Percentiles rank a stretch among this genome's conserved stretches.
These are phyloP conservation scores for Colletotrichum shisoi DNA, from an alignment of 2,329 filamentous ascomycete genomes.

Conservation along the genomic window DNA sequence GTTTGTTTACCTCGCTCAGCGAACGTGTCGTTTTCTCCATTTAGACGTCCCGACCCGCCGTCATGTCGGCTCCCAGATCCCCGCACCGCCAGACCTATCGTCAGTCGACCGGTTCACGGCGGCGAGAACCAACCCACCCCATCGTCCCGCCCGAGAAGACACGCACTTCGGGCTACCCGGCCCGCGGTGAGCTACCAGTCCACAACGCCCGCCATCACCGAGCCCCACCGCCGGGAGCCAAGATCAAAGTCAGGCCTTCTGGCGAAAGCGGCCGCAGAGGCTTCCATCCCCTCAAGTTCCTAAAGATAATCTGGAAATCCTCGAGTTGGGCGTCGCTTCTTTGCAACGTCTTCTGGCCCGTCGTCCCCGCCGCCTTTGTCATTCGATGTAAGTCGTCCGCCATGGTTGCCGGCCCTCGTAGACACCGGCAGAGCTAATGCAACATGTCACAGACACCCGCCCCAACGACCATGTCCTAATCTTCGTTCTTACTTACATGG, in stretches of 20 bases:
- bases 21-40: neutral
- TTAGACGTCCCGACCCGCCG: neutral
- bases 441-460: neutral
- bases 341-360: conserved; percentile 77
- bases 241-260: conserved; percentile 59
- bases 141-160: conserved; percentile 26
- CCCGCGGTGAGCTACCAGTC: conserved; percentile 21
- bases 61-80: conserved; percentile 37
- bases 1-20: neutral
- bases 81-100: conserved; percentile 34
- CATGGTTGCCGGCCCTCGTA: too few species aligned
- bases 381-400: conserved; percentile 53
- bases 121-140: conserved; percentile 28
- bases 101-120: conserved; percentile 25
- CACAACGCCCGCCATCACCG: conserved; percentile 23
- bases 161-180: conserved; percentile 12
- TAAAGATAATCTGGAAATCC: conserved; percentile 70
- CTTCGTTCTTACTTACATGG: conserved; percentile 76
- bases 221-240: conserved; percentile 31
- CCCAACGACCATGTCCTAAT: conserved; percentile 66
- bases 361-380: conserved; percentile 76
- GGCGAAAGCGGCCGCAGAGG: conserved; percentile 68
- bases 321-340: conserved; percentile 68
- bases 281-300: conserved; percentile 69
- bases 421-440: conserved; percentile 6